Conservation (phyloP, 2,329 filamentous ascomycete species). For the Capronia epimyces region DNA sequence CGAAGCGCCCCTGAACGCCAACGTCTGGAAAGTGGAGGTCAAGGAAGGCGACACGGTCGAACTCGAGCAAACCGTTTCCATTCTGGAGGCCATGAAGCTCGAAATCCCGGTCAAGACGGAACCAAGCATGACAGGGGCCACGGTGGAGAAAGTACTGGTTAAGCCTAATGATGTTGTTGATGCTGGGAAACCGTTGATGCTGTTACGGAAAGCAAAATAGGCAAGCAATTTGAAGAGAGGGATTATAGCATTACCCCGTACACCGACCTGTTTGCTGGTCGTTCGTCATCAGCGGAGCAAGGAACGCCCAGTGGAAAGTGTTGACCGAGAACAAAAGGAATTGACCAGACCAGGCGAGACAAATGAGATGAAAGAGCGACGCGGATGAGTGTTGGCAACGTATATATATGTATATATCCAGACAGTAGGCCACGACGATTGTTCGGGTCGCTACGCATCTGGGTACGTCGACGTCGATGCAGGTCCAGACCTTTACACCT, state of each 20-base stretch:
- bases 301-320: too few relatives aligned
- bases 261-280: too few relatives aligned
- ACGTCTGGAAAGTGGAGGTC: constrained; percentile 49
- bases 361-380: too few relatives aligned
- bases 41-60: constrained; percentile 41
- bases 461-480: too few relatives aligned
- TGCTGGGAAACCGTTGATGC: constrained; percentile 34
- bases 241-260: too few relatives aligned
- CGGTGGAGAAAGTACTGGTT: constrained; percentile 39
- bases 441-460: too few relatives aligned
- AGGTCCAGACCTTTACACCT: background rate
- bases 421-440: too few relatives aligned
- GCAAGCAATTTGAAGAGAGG: background rate
- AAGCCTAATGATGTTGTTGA: constrained; percentile 39
- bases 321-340: too few relatives aligned
- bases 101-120: constrained; percentile 45
- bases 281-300: too few relatives aligned
- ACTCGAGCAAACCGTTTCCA: constrained; percentile 41
- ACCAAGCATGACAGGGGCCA: constrained; percentile 29
- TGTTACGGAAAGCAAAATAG: constrained; percentile 28
- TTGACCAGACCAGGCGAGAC: too few relatives aligned
- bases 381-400: too few relatives aligned
- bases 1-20: constrained; percentile 46
- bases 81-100: constrained; percentile 56
- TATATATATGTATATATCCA: too few relatives aligned